Evolutionary conservation across 2,329 filamentous ascomycete genomes (phyloP).

Genomic region (Fulvia fulva): DNA sequence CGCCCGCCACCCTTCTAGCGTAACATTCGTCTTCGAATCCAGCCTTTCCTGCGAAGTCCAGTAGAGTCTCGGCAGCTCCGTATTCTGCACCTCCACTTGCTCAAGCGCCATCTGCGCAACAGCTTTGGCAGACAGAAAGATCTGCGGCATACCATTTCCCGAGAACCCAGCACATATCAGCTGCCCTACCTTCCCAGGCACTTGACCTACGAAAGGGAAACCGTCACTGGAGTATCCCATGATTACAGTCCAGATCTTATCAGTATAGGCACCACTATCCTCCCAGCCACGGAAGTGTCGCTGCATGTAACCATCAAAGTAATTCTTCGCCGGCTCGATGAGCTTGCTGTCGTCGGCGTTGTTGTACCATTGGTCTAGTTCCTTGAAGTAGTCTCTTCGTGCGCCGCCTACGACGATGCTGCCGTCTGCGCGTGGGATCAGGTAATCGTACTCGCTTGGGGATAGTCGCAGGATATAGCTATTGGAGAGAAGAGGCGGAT

Average conservation of each 20-base stretch:
- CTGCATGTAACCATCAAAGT: constrained; percentile 51
- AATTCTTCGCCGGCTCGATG: constrained; percentile 41
- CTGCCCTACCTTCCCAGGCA: constrained; percentile 18
- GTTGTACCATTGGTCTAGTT: constrained; percentile 42
- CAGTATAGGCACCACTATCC: constrained; percentile 29
- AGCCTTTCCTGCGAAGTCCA: constrained; percentile 13
- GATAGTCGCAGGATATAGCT: constrained; percentile 26
- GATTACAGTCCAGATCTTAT: constrained; percentile 45
- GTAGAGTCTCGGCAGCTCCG: constrained; percentile 21
- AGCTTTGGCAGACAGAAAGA: constrained; percentile 21
- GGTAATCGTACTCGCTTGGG: constrained; percentile 34
- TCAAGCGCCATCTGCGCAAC: constrained; percentile 18
- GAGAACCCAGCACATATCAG: constrained; percentile 26
- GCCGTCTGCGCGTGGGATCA: constrained; percentile 45
- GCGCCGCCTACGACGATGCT: constrained; percentile 47
- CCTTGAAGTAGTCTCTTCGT: constrained; percentile 17
- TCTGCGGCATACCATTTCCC: constrained; percentile 25
- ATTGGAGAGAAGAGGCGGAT: constrained; percentile 25
- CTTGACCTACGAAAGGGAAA: constrained; percentile 23
- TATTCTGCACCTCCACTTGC: constrained; percentile 8
- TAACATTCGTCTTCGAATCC: constrained; percentile 14
- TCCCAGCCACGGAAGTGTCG: constrained; percentile 50
- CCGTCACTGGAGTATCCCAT: constrained; percentile 26
- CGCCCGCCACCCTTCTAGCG: constrained; percentile 14
- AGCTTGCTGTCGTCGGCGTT: constrained; percentile 45